Percentiles rank a stretch among this genome's conserved stretches.
Evolutionary conservation across 75 land plant species (phyloP).

Genomic region (Cunninghamia lanceolata): DNA sequence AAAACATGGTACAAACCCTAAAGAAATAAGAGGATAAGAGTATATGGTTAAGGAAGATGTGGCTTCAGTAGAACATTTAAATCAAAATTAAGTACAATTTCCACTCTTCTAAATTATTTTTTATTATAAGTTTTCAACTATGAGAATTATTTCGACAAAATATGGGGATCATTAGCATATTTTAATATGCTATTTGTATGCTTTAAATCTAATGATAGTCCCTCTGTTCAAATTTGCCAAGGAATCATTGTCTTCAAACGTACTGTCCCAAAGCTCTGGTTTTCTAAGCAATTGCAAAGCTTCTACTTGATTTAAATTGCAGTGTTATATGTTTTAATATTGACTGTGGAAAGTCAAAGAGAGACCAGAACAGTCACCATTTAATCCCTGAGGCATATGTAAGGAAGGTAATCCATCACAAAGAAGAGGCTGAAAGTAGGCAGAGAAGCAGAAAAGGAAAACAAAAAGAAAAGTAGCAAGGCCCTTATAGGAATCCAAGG

Average conservation of each 20-base stretch:
- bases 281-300: background rate
- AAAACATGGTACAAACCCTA: background rate
- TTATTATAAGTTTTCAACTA: background rate
- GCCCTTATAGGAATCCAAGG: background rate
- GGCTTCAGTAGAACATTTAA: background rate
- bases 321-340: background rate
- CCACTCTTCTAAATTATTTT: background rate
- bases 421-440: background rate
- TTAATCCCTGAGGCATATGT: background rate
- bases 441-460: background rate
- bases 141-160: background rate
- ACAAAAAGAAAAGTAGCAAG: background rate
- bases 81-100: background rate
- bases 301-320: background rate
- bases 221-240: background rate
- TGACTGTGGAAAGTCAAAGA: background rate
- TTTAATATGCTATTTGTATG: background rate
- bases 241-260: background rate
- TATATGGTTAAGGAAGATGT: background rate
- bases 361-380: background rate
- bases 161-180: background rate
- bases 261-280: background rate
- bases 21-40: background rate
- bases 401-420: background rate
- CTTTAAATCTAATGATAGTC: background rate